These are phyloP conservation scores for Diaporthe ilicicola DNA, from an alignment of 2,329 filamentous ascomycete species.

Conservation along the genomic window DNA sequence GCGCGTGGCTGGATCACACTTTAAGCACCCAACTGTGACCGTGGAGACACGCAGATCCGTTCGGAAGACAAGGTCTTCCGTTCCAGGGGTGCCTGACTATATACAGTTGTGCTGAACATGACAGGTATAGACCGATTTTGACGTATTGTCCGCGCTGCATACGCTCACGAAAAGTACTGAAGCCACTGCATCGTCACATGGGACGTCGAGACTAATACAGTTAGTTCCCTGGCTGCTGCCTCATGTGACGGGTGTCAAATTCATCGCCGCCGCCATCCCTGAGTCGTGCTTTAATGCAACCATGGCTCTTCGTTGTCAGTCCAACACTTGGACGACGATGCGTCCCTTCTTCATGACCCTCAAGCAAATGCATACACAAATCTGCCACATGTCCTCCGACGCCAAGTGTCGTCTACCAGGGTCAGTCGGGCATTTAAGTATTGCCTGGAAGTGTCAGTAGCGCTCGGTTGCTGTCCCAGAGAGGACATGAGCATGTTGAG, in stretches of 20 bases:
- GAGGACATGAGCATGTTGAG: not conserved
- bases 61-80: constrained; percentile 4
- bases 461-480: not conserved
- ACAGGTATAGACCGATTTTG: not conserved
- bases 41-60: not conserved
- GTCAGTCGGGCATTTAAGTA: constrained; percentile 5
- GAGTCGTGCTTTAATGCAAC: constrained; percentile 13
- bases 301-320: not conserved
- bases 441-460: not conserved
- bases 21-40: not conserved
- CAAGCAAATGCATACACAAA: constrained; percentile 4
- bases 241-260: constrained; percentile 4
- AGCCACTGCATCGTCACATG: not conserved
- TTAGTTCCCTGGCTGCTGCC: not conserved
- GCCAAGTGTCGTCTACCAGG: not conserved
- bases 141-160: not conserved
- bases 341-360: not conserved
- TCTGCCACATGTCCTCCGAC: not conserved
- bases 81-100: not conserved
- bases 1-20: not conserved
- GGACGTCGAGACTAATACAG: not conserved
- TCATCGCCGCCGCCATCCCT: constrained; percentile 18
- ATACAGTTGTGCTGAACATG: not conserved
- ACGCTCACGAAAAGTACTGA: not conserved
- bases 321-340: not conserved